Percentiles rank a stretch among this genome's conserved stretches.
Conservation (phyloP, 345 rosid genomes). For the Eucalyptus polyanthemos region DNA sequence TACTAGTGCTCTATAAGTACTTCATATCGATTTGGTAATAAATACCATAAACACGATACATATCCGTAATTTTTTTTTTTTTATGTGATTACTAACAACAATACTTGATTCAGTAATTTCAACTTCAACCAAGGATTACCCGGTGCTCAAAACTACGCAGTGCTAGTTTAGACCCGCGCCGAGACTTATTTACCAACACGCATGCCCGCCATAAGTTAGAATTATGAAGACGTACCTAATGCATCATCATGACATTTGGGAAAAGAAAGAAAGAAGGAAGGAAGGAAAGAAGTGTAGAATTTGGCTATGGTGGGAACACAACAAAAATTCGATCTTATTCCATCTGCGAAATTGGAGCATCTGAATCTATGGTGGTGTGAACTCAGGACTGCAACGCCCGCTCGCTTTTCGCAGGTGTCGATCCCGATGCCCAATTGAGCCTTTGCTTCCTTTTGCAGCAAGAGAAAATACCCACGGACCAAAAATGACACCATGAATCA, state of each 20-base stretch:
- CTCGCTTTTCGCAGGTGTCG: background rate
- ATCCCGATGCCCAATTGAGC: background rate
- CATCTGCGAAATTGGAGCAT: background rate
- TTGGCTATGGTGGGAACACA: background rate
- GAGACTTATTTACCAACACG: background rate
- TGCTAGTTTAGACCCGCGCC: background rate
- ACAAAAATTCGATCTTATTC: background rate
- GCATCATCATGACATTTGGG: background rate
- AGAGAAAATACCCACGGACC: background rate
- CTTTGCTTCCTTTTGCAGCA: background rate
- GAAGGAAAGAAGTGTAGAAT: background rate
- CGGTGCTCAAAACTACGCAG: fast-evolving
- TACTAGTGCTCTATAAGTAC: background rate
- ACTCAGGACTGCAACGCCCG: background rate
- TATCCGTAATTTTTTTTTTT: fast-evolving
- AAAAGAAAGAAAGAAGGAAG: background rate
- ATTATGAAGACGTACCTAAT: background rate
- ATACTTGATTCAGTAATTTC: background rate
- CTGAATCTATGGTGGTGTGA: background rate
- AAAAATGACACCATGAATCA: background rate
- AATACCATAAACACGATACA: background rate
- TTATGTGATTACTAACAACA: background rate
- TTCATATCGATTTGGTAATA: background rate
- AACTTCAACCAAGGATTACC: background rate
- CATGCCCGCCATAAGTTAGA: background rate